These are phyloP conservation scores for Leishmania turanica DNA, from an alignment of 208 protist species.

Conservation along the genomic window DNA sequence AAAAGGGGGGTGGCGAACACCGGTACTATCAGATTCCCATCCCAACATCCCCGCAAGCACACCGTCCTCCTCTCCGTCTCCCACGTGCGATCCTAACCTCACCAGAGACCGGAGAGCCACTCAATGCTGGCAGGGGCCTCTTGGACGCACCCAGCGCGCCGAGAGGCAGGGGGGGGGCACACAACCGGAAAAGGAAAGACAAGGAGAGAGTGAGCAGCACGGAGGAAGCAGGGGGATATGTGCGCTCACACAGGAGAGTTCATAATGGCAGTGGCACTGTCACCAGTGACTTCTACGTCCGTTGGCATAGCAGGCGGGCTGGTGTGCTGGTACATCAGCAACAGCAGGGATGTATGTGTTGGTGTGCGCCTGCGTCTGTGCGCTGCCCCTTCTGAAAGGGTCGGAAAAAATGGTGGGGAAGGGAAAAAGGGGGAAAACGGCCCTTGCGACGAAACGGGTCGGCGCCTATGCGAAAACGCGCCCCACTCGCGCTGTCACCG, in stretches of 20 bases:
- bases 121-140: background rate
- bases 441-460: background rate
- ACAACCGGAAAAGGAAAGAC: background rate
- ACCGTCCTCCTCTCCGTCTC: background rate
- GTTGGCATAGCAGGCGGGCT: background rate
- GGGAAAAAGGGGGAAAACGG: background rate
- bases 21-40: too few species aligned
- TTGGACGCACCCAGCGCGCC: background rate
- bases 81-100: background rate
- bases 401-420: background rate
- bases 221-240: background rate
- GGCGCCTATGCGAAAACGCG: background rate
- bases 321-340: background rate
- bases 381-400: background rate
- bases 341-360: background rate
- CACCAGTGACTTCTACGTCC: background rate
- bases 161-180: background rate
- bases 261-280: background rate
- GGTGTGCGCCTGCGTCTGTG: background rate
- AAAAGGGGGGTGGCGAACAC: background rate
- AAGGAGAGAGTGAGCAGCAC: background rate
- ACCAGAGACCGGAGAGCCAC: background rate
- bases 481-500: conserved; percentile 18
- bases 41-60: background rate
- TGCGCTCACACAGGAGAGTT: background rate